Conservation (phyloP, 257 asterid species). For the Paraleonurus japonicus region DNA sequence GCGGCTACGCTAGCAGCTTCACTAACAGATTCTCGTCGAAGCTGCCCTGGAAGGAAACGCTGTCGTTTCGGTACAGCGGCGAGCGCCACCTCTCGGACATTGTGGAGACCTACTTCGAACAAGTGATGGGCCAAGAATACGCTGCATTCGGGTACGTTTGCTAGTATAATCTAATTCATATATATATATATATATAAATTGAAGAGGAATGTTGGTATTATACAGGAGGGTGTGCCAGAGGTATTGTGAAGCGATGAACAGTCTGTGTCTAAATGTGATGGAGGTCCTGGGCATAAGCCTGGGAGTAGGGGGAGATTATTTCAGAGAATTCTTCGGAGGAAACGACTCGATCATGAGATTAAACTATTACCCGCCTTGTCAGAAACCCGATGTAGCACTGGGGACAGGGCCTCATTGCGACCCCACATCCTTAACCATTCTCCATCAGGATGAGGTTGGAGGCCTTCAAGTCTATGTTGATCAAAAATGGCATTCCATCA, state of each 20-base stretch:
- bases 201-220: too few species aligned
- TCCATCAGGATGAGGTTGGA: slow-evolving; percentile 72
- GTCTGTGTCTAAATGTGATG: slow-evolving; percentile 50
- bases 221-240: slow-evolving; percentile 50
- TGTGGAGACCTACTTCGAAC: slow-evolving; percentile 42
- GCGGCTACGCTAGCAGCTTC: slow-evolving; percentile 83
- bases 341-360: slow-evolving; percentile 78
- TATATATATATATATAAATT: too few species aligned
- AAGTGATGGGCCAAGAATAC: slow-evolving; percentile 51
- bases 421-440: slow-evolving; percentile 71
- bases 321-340: slow-evolving; percentile 58
- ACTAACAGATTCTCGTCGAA: slow-evolving; percentile 65
- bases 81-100: slow-evolving; percentile 27
- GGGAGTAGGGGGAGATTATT: slow-evolving; percentile 50
- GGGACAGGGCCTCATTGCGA: slow-evolving; percentile 94
- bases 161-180: too few species aligned
- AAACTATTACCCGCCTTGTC: slow-evolving; percentile 70
- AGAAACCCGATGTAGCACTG: slow-evolving; percentile 54
- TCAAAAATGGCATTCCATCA: slow-evolving; percentile 61
- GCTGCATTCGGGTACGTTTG: slow-evolving; percentile 65
- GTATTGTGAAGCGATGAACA: slow-evolving; percentile 70
- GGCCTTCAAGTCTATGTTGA: slow-evolving; percentile 71
- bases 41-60: slow-evolving; percentile 89
- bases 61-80: slow-evolving; percentile 50
- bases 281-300: slow-evolving; percentile 66